These are phyloP conservation scores for Trichomonas vaginalis DNA, from an alignment of 208 protist species.

Conservation along the genomic window DNA sequence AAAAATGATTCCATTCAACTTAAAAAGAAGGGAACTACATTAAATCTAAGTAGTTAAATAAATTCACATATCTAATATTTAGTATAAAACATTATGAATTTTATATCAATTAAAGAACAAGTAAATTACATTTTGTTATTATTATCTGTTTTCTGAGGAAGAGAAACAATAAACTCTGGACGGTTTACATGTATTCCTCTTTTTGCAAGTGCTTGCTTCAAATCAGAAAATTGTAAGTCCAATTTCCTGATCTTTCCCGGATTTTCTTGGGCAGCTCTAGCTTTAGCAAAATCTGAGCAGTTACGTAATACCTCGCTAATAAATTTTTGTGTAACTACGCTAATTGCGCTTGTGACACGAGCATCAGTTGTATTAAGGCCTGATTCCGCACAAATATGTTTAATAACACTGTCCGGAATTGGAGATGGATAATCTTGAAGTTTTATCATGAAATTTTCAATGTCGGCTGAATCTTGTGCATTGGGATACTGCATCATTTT, in stretches of 20 bases:
- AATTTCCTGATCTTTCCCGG: background rate
- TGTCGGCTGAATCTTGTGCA: background rate
- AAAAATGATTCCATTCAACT: no score
- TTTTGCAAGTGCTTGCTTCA: background rate
- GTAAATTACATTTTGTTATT: no score
- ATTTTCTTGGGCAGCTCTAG: background rate
- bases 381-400: background rate
- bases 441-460: background rate
- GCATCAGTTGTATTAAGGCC: background rate
- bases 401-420: slow-evolving; percentile 7
- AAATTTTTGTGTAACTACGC: background rate
- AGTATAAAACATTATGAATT: no score
- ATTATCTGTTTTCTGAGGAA: background rate
- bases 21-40: no score
- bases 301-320: background rate
- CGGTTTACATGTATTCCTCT: background rate
- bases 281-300: background rate
- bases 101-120: no score
- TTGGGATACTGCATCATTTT: no score
- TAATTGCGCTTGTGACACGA: background rate
- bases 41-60: no score
- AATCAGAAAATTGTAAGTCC: background rate
- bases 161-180: background rate
- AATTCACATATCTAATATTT: no score
- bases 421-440: background rate